These are phyloP conservation scores for Auricularia cornea DNA, from an alignment of 768 basidiomycete species.

Conservation along the genomic window DNA sequence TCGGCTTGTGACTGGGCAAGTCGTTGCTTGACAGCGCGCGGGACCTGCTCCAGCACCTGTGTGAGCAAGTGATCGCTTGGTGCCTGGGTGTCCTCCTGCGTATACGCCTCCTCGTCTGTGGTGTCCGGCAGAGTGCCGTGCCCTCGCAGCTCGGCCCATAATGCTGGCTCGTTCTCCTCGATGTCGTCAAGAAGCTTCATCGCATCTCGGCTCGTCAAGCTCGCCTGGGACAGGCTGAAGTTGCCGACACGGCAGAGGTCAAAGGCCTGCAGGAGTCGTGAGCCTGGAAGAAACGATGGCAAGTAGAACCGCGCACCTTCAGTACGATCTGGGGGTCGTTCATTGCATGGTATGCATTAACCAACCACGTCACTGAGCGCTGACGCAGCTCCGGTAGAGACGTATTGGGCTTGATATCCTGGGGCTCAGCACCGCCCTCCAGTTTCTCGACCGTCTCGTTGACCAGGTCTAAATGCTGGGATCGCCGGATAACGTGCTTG, in stretches of 20 bases:
- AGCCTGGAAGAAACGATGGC: too few relatives aligned
- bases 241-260: constrained; percentile 14
- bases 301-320: constrained; percentile 7
- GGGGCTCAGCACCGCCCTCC: constrained; percentile 7
- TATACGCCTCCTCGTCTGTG: too few relatives aligned
- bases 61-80: too few relatives aligned
- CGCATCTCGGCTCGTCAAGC: constrained; percentile 13
- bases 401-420: constrained; percentile 15
- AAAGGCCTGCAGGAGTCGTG: constrained; percentile 17
- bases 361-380: constrained; percentile 24
- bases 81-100: too few relatives aligned
- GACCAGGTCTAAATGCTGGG: constrained; percentile 29
- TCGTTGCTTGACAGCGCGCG: too few relatives aligned
- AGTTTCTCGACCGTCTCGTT: constrained; percentile 20
- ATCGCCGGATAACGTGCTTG: constrained; percentile 26
- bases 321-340: constrained; percentile 20
- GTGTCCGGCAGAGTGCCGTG: too few relatives aligned
- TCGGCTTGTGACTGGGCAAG: too few relatives aligned
- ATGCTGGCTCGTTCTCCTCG: neutral
- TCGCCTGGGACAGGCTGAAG: constrained; percentile 21
- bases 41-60: too few relatives aligned
- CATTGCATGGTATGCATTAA: constrained; percentile 22
- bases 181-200: neutral
- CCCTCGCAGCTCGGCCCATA: neutral
- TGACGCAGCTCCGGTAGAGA: constrained; percentile 16